phyloP scores from a whole-genome alignment of 2,329 filamentous ascomycete genomes.

The Colletotrichum gigasporum region DNA sequence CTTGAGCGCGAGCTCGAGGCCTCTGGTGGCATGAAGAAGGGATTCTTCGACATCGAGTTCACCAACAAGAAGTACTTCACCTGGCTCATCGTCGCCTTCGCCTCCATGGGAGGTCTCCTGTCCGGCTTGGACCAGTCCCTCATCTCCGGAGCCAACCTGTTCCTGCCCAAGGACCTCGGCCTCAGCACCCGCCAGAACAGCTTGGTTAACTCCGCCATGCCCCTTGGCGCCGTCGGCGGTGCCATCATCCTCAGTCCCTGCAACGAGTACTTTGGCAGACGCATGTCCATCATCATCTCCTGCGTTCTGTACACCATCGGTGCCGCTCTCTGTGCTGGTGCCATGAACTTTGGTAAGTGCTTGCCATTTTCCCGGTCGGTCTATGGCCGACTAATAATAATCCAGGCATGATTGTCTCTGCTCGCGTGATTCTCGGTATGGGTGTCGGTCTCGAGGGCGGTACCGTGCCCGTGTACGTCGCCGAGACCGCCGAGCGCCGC shows the following conservation, averaged over 20 bases:
- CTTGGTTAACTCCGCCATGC: slow-evolving; percentile 76
- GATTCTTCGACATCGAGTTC: slow-evolving; percentile 66
- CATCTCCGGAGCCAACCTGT: slow-evolving; percentile 76
- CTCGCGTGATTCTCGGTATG: slow-evolving; percentile 73
- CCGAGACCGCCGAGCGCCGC: slow-evolving; percentile 74
- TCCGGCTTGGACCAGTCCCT: slow-evolving; percentile 78
- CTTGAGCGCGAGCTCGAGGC: slow-evolving; percentile 52
- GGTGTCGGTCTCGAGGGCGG: slow-evolving; percentile 79
- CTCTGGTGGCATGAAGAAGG: slow-evolving; percentile 37
- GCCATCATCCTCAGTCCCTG: slow-evolving; percentile 72
- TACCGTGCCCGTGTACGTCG: slow-evolving; percentile 79
- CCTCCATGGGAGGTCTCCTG: slow-evolving; percentile 78
- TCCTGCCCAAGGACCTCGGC: slow-evolving; percentile 66
- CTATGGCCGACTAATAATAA: slow-evolving; percentile 32
- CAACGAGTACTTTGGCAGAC: slow-evolving; percentile 74
- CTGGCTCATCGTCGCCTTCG: slow-evolving; percentile 74
- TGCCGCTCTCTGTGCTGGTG: slow-evolving; percentile 73
- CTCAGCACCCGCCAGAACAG: slow-evolving; percentile 67
- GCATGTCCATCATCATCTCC: slow-evolving; percentile 75
- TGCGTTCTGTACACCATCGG: slow-evolving; percentile 76
- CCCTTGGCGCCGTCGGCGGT: slow-evolving; percentile 76
- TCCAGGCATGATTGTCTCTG: slow-evolving; percentile 70
- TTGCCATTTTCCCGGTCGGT: slow-evolving; percentile 26
- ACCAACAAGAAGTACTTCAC: slow-evolving; percentile 72
- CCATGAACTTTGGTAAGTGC: slow-evolving; percentile 66